Conservation (phyloP, 495 filamentous ascomycete genomes). For the Penicillium canescens region DNA sequence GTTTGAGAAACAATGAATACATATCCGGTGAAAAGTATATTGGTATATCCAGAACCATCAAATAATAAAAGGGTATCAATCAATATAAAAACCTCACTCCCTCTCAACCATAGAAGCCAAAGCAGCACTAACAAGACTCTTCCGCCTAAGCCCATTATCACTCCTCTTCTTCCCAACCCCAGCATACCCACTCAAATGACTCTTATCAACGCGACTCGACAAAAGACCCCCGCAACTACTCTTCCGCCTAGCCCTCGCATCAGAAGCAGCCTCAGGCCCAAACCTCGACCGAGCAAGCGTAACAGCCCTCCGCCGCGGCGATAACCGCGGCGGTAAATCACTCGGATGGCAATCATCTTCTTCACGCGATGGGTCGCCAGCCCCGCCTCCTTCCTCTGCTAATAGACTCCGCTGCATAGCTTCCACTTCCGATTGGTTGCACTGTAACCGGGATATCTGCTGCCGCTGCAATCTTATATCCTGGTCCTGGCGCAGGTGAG, state of each 20-base stretch:
- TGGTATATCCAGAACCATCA: too few relatives aligned
- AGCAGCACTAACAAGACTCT: conserved; percentile 48
- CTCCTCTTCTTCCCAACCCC: conserved; percentile 29
- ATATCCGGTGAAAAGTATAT: not conserved
- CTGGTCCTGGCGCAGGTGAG: conserved; percentile 11
- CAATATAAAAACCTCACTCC: conserved; percentile 6
- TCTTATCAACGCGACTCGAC: conserved; percentile 43
- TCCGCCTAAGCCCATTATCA: conserved; percentile 42
- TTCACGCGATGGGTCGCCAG: conserved; percentile 8
- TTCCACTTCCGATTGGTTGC: conserved; percentile 36
- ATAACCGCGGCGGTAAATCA: conserved; percentile 38
- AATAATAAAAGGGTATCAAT: not conserved
- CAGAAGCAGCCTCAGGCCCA: conserved; percentile 13
- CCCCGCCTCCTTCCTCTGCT: conserved; percentile 16
- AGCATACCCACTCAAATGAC: conserved; percentile 31
- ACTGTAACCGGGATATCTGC: conserved; percentile 44
- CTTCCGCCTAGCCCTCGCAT: conserved; percentile 27
- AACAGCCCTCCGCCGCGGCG: conserved; percentile 29
- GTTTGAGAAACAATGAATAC: not conserved
- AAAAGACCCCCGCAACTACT: conserved; percentile 27
- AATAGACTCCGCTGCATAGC: conserved; percentile 36
- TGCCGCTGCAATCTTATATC: conserved; percentile 42
- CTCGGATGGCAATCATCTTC: conserved; percentile 47
- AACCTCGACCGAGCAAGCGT: conserved; percentile 31
- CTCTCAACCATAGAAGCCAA: conserved; percentile 41